These are phyloP conservation scores for Pythium chondricola DNA, from an alignment of 352 stramenopile genomes.

Conservation along the genomic window DNA sequence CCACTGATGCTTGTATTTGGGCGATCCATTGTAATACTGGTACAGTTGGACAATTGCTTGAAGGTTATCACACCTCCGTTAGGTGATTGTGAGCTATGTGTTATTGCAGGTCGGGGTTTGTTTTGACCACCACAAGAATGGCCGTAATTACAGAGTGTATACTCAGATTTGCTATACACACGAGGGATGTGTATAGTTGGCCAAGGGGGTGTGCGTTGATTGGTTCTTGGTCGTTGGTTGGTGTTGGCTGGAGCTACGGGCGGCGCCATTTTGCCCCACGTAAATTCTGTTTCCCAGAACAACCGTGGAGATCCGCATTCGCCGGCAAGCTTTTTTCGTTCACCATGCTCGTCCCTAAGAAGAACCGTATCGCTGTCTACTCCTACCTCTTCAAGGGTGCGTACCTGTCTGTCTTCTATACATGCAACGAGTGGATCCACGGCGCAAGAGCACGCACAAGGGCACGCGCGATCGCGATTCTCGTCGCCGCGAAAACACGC, in stretches of 20 bases:
- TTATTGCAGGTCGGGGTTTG: no score
- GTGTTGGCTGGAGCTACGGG: slow-evolving; percentile 13
- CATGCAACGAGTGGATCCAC: neutral
- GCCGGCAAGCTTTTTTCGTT: slow-evolving; percentile 85
- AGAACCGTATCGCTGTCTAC: slow-evolving; percentile 98
- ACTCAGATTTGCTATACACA: neutral
- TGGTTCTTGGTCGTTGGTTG: slow-evolving; percentile 27
- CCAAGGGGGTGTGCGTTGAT: slow-evolving; percentile 8
- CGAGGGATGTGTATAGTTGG: slow-evolving; percentile 1
- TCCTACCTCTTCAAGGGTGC: slow-evolving; percentile 96
- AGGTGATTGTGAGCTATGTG: no score
- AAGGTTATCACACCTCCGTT: no score
- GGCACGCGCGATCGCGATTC: neutral
- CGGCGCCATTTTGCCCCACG: neutral
- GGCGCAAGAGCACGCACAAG: neutral
- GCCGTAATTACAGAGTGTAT: slow-evolving; percentile 18
- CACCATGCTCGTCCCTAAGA: slow-evolving; percentile 95
- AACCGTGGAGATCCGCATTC: slow-evolving; percentile 85
- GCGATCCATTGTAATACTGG: no score
- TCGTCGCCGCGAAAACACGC: no score
- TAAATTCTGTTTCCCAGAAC: slow-evolving; percentile 26
- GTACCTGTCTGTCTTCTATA: slow-evolving; percentile 11
- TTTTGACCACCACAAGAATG: neutral
- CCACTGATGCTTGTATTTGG: neutral
- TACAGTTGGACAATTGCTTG: no score